These are phyloP conservation scores for Meira miltonrushii DNA, from an alignment of 1,284 basidiomycete genomes.

Conservation along the genomic window DNA sequence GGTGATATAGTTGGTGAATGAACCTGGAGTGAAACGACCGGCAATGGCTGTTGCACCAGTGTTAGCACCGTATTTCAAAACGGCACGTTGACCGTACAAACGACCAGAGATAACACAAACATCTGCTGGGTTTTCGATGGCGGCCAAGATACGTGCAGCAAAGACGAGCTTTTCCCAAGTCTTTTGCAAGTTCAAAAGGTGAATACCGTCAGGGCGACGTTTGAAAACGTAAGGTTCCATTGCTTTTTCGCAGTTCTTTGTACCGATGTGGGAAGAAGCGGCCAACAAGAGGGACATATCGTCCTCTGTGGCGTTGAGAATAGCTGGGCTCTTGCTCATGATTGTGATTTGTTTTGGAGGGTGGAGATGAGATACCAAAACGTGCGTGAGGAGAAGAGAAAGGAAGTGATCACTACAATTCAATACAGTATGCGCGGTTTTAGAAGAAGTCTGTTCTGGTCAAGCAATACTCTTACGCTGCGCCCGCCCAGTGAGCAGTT, in stretches of 20 bases:
- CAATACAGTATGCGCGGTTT: too few species aligned
- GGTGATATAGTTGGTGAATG: conserved; percentile 96
- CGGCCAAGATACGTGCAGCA: conserved; percentile 51
- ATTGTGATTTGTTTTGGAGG: too few species aligned
- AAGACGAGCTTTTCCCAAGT: conserved; percentile 90
- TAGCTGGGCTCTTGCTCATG: conserved; percentile 73
- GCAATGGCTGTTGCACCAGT: conserved; percentile 98
- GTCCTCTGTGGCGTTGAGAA: conserved; percentile 89
- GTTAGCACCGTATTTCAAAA: conserved; percentile 96
- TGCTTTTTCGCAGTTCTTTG: conserved; percentile 96
- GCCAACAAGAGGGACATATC: conserved; percentile 92
- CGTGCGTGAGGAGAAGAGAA: too few species aligned
- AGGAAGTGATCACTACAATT: too few species aligned
- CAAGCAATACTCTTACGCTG: too few species aligned
- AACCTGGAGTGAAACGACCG: conserved; percentile 97
- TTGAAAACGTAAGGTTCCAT: conserved; percentile 99
- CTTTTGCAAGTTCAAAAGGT: conserved; percentile 97
- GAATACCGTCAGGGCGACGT: conserved; percentile 88
- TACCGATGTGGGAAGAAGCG: conserved; percentile 82
- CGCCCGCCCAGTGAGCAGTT: too few species aligned
- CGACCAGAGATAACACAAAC: conserved; percentile 96
- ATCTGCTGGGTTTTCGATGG: conserved; percentile 93
- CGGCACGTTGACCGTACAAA: conserved; percentile 97
- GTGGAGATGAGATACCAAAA: too few species aligned
- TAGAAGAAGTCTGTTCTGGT: too few species aligned